Conservation (phyloP, 768 basidiomycete genomes). For the Phlebiopsis gigantea region DNA sequence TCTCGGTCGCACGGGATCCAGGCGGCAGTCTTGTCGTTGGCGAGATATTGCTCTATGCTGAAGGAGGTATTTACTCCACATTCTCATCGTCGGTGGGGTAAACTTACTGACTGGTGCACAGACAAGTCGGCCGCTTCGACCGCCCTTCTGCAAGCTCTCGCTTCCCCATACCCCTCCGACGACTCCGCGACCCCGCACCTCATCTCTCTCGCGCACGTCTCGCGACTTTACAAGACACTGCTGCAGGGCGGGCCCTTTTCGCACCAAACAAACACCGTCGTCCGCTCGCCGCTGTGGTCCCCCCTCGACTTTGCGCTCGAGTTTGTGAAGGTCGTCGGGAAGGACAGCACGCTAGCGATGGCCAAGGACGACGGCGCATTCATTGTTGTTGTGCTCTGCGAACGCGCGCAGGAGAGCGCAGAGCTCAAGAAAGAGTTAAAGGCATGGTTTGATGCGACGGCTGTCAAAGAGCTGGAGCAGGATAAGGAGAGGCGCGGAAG, state of each 20-base stretch:
- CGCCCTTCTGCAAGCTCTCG: constrained; percentile 55
- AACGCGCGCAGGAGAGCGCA: constrained; percentile 36
- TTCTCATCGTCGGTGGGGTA: neutral
- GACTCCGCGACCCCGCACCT: constrained; percentile 51
- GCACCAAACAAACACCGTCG: constrained; percentile 50
- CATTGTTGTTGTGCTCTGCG: constrained; percentile 68
- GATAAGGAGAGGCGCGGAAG: constrained; percentile 62
- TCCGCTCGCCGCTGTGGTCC: constrained; percentile 49
- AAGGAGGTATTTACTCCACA: constrained; percentile 60
- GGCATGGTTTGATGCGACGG: constrained; percentile 51
- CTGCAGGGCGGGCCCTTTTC: constrained; percentile 90
- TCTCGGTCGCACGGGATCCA: constrained; percentile 61
- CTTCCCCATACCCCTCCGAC: constrained; percentile 49
- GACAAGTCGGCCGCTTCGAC: constrained; percentile 66
- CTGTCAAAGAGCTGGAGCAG: constrained; percentile 41
- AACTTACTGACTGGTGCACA: constrained; percentile 25
- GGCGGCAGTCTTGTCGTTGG: constrained; percentile 73
- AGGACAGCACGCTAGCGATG: constrained; percentile 48
- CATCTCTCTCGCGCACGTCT: constrained; percentile 78
- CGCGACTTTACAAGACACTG: constrained; percentile 82
- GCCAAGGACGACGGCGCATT: constrained; percentile 65
- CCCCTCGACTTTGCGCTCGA: constrained; percentile 50
- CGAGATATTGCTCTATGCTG: constrained; percentile 81
- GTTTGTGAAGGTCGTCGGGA: constrained; percentile 51
- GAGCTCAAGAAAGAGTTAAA: constrained; percentile 39